These are phyloP conservation scores for Cylindrotheca fusiformis DNA, from an alignment of 108 stramenopile species.

Conservation along the genomic window DNA sequence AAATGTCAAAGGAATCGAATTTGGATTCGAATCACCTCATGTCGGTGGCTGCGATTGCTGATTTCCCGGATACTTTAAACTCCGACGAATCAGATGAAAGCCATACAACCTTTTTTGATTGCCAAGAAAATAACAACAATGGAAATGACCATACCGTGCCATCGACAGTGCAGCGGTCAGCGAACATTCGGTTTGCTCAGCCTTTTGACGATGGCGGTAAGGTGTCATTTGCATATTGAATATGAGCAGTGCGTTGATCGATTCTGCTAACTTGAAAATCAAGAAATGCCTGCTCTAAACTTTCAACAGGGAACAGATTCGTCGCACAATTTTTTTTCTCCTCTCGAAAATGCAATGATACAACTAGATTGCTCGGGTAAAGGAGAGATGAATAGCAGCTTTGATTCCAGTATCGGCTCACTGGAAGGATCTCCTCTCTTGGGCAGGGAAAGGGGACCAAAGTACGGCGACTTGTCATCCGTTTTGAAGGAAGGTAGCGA, in stretches of 20 bases:
- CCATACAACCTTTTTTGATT: neutral
- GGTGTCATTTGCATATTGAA: no score
- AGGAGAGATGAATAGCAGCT: neutral
- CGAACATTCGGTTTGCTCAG: constrained; percentile 4
- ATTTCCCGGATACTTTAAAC: neutral
- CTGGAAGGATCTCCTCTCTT: neutral
- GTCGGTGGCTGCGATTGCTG: no score
- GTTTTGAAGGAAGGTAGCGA: neutral
- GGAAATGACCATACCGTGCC: no score
- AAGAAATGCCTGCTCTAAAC: constrained; percentile 9
- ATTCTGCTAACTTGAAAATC: no score
- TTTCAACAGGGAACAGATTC: neutral
- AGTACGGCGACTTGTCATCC: constrained; percentile 1
- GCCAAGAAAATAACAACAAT: neutral
- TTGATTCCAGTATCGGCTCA: neutral
- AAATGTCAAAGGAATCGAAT: no score
- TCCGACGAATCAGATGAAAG: neutral
- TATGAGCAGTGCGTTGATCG: no score
- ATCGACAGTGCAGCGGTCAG: no score
- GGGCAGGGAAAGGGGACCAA: neutral
- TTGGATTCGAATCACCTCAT: no score
- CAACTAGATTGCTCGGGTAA: neutral
- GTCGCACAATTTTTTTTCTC: constrained; percentile 22
- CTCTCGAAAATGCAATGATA: constrained; percentile 19
- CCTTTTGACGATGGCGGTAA: constrained; percentile 14